Evolutionary conservation across 2,329 filamentous ascomycete species (phyloP).

Genomic region (Claviceps humidiphila): DNA sequence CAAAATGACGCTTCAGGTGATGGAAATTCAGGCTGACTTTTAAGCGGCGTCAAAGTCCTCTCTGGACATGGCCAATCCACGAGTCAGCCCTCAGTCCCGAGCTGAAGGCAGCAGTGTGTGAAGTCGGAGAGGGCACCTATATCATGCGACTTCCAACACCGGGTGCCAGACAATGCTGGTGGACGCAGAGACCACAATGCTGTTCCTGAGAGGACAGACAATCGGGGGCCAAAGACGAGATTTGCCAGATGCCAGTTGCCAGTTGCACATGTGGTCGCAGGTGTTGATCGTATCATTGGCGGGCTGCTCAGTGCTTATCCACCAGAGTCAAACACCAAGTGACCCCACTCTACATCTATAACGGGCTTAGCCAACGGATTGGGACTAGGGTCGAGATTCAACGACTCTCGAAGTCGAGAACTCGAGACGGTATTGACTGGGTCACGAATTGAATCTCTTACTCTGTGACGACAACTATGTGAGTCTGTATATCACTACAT

Average conservation of each 20-base stretch:
- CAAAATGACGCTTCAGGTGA: not conserved
- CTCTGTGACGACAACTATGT: too few species aligned
- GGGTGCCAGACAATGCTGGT: not conserved
- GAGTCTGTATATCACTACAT: too few species aligned
- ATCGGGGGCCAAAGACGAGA: not conserved
- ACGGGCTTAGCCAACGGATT: too few species aligned
- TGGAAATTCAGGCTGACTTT: conserved; percentile 1
- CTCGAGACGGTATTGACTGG: too few species aligned
- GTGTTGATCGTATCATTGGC: not conserved
- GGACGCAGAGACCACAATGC: not conserved
- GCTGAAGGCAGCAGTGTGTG: conserved; percentile 13
- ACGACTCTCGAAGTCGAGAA: too few species aligned
- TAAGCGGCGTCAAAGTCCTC: conserved; percentile 17
- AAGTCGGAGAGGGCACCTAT: conserved; percentile 5
- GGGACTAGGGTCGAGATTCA: too few species aligned
- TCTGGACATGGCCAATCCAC: conserved; percentile 21
- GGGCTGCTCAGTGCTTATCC: not conserved
- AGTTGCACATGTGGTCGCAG: not conserved
- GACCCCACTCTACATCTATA: too few species aligned
- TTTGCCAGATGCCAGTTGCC: not conserved
- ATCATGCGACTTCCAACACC: conserved; percentile 10
- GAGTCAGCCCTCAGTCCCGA: conserved; percentile 17
- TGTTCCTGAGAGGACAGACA: not conserved
- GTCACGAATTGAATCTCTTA: too few species aligned
- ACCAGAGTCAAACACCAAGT: not conserved